Conservation (phyloP, 129 eudicot genomes). For the Flaveria sonorensis region DNA sequence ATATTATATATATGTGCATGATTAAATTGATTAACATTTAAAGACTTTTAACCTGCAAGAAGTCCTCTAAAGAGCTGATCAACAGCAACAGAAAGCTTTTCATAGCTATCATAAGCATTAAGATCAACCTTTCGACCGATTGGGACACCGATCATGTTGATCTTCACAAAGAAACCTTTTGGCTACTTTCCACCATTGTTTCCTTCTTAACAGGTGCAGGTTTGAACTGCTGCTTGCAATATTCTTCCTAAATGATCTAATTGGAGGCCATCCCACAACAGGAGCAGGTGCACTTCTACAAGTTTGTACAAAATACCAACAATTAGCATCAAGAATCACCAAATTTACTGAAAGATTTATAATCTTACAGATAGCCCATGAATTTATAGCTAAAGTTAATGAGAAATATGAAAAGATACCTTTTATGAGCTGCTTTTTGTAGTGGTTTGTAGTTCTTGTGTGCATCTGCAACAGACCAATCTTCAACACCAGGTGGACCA, state of each 20-base stretch:
- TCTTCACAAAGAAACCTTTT: conserved; percentile 78
- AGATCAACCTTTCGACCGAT: conserved; percentile 94
- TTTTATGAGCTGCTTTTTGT: conserved; percentile 84
- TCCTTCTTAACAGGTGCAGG: conserved; percentile 39
- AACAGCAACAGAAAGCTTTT: conserved; percentile 72
- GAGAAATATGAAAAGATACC: conserved; percentile 41
- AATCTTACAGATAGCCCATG: not conserved
- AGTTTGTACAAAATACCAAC: not conserved
- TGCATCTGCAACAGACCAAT: conserved; percentile 49
- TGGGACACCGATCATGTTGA: conserved; percentile 92
- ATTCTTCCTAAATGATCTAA: conserved; percentile 82
- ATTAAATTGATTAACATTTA: not conserved
- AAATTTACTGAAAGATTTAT: not conserved
- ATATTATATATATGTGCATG: not conserved
- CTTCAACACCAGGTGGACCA: conserved; percentile 79
- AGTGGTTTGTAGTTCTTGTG: conserved; percentile 59
- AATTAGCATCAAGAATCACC: conserved; percentile 20
- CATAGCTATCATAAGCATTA: conserved; percentile 70
- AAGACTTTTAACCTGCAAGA: conserved; percentile 66
- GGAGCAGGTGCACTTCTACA: conserved; percentile 82
- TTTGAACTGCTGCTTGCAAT: conserved; percentile 64
- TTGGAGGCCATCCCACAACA: conserved; percentile 99
- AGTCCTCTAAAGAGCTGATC: conserved; percentile 93
- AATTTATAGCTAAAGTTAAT: not conserved
- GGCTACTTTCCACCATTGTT: conserved; percentile 41